phyloP scores from a whole-genome alignment of 1,139 yeast species.

The Suhomyces bribrorum region DNA sequence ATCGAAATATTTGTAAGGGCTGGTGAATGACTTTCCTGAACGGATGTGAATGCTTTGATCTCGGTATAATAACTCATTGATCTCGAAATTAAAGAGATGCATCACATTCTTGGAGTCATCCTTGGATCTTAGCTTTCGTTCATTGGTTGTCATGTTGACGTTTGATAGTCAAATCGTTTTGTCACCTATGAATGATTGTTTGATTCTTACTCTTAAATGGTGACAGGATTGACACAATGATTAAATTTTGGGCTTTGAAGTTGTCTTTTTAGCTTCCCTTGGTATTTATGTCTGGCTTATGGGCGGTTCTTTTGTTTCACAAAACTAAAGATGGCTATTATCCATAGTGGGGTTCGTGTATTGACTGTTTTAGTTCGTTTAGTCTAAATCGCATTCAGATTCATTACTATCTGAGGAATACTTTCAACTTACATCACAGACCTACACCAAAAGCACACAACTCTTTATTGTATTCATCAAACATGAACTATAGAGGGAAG shows the following conservation, averaged over 20 bases:
- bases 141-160: slow-evolving; percentile 3
- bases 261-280: no score
- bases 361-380: slow-evolving; percentile 4
- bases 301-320: neutral
- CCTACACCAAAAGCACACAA: no score
- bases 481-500: slow-evolving; percentile 16
- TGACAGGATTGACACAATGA: no score
- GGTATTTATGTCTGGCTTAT: no score
- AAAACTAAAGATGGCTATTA: slow-evolving; percentile 2
- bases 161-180: neutral
- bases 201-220: no score
- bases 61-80: slow-evolving; percentile 28
- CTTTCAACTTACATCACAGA: no score
- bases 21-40: slow-evolving; percentile 9
- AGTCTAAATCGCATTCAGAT: neutral
- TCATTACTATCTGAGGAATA: no score
- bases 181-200: neutral
- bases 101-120: slow-evolving; percentile 13
- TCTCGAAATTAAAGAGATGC: slow-evolving; percentile 34
- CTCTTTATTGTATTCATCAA: no score
- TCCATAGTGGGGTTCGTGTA: neutral
- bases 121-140: slow-evolving; percentile 26
- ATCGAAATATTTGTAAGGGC: slow-evolving; percentile 15
- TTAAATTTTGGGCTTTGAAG: no score
- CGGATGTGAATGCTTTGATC: slow-evolving; percentile 23